Conservation (phyloP, 2,329 filamentous ascomycete genomes). For the Fusarium lyarnte region DNA sequence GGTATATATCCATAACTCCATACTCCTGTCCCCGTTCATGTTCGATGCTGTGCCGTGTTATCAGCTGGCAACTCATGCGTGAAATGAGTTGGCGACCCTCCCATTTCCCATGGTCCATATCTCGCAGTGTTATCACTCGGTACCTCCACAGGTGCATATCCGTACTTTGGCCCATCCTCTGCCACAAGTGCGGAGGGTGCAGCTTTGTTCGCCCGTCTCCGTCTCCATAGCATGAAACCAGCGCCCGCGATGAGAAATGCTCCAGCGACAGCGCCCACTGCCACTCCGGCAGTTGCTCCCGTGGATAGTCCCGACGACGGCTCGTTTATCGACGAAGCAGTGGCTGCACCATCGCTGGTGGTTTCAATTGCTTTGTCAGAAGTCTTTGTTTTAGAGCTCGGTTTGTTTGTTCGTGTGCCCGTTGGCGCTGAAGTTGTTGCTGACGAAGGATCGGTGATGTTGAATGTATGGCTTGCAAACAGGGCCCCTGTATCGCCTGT, state of each 20-base stretch:
- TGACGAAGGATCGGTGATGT: slow-evolving; percentile 3
- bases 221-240: not conserved
- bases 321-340: not conserved
- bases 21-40: not conserved
- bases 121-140: not conserved
- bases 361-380: not conserved
- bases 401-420: not conserved
- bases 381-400: not conserved
- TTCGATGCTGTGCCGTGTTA: not conserved
- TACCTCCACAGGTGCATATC: not conserved
- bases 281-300: not conserved
- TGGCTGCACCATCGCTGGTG: accelerated
- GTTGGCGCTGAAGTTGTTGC: not conserved
- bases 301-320: not conserved
- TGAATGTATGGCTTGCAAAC: slow-evolving; percentile 1
- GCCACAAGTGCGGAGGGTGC: accelerated
- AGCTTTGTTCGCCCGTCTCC: not conserved
- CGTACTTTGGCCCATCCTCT: not conserved
- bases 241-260: not conserved
- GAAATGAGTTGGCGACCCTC: not conserved
- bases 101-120: not conserved
- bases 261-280: not conserved
- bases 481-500: not conserved
- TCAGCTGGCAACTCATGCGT: not conserved
- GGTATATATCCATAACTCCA: not conserved